Evolutionary conservation across 768 basidiomycete genomes (phyloP).

Genomic region (Kwoniella shandongensis): DNA sequence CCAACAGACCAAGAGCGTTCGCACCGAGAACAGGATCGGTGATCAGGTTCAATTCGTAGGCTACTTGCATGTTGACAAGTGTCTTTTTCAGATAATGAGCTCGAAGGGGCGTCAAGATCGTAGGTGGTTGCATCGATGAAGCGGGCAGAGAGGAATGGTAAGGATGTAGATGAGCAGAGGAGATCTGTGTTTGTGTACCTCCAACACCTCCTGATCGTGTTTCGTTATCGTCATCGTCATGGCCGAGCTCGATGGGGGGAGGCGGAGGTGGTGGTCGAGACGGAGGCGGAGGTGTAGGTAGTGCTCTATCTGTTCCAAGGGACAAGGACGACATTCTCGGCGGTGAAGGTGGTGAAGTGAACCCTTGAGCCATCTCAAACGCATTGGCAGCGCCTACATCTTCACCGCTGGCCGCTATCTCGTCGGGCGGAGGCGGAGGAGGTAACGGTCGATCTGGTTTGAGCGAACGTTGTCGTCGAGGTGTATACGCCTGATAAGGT

Average conservation of each 20-base stretch:
- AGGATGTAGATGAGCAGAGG: constrained; percentile 39
- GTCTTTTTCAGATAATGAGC: constrained; percentile 99
- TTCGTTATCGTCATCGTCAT: too few species aligned
- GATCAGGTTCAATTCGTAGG: constrained; percentile 71
- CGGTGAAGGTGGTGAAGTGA: constrained; percentile 40
- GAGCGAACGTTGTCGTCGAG: constrained; percentile 17
- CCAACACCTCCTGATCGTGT: background rate
- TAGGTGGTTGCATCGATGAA: constrained; percentile 25
- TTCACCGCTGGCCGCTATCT: constrained; percentile 21
- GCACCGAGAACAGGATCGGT: constrained; percentile 54
- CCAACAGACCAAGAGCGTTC: constrained; percentile 74
- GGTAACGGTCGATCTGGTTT: constrained; percentile 25
- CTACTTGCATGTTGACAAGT: constrained; percentile 81
- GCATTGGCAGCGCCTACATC: constrained; percentile 30
- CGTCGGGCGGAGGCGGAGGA: constrained; percentile 18
- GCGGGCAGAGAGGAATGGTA: constrained; percentile 28
- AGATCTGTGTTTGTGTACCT: constrained; percentile 16
- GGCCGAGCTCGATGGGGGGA: too few species aligned
- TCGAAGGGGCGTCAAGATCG: constrained; percentile 73
- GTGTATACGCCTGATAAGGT: constrained; percentile 28
- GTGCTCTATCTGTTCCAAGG: background rate
- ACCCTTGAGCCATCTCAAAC: constrained; percentile 30
- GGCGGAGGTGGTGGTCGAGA: constrained; percentile 18
- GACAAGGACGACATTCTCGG: constrained; percentile 9
- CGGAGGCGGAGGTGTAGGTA: background rate